phyloP scores from a whole-genome alignment of 176 grass and related monocot genomes.

The Oryza glaberrima region DNA sequence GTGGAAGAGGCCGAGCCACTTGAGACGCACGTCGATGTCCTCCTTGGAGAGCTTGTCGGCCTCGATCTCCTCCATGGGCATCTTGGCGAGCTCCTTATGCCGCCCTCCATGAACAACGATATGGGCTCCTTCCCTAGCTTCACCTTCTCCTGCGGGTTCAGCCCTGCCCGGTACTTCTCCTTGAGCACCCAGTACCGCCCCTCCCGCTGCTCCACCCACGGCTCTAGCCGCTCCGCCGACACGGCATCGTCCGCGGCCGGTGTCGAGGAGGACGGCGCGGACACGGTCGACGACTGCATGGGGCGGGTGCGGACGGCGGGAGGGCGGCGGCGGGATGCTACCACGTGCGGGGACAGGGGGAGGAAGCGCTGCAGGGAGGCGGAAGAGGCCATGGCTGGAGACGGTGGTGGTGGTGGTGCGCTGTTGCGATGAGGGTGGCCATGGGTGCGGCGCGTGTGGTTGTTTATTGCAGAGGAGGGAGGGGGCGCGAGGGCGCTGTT shows the following conservation, averaged over 20 bases:
- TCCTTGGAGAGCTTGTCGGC: conserved; percentile 68
- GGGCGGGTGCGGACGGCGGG: conserved; percentile 3
- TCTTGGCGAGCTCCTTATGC: conserved; percentile 68
- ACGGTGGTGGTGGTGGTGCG: conserved; percentile 9
- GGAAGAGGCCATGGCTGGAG: conserved; percentile 68
- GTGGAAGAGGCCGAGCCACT: conserved; percentile 97
- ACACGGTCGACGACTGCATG: conserved; percentile 1
- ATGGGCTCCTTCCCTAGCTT: conserved; percentile 95
- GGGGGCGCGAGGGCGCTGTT: conserved; percentile 28
- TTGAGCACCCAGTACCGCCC: conserved; percentile 83
- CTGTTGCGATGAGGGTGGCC: conserved; percentile 23
- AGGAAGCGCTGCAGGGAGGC: conserved; percentile 71
- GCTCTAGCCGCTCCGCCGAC: conserved; percentile 55
- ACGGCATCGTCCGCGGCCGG: background rate
- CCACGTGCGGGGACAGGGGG: conserved; percentile 32
- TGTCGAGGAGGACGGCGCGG: conserved; percentile 18
- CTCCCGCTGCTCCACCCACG: conserved; percentile 68
- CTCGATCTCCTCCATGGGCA: conserved; percentile 39
- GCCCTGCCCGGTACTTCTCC: conserved; percentile 71
- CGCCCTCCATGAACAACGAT: conserved; percentile 71
- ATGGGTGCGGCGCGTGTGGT: conserved; percentile 53
- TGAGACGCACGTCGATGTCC: conserved; percentile 89
- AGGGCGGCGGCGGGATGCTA: conserved; percentile 7
- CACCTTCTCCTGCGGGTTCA: conserved; percentile 95
- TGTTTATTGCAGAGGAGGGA: conserved; percentile 51